Base-by-base conservation (phyloP, 192 early-diverging fungal species). In the Entomortierella chlamydospora region DNA sequence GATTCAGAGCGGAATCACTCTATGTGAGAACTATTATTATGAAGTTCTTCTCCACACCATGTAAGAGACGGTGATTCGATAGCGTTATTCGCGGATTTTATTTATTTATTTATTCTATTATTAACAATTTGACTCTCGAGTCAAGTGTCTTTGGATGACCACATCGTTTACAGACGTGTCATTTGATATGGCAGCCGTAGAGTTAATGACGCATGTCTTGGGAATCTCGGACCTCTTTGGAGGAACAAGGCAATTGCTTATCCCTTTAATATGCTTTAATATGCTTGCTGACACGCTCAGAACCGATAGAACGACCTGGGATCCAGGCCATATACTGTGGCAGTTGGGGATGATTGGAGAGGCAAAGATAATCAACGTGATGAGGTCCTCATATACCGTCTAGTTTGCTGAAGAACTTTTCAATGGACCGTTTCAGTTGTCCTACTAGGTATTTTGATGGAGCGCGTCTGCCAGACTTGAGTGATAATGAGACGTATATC, bases 381-480 rank as follows among this genome's bases (percentile, higher is more conserved):
- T 73, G 72, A 25, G 64, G 64, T 7, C 72, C 72, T 63, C 72
- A 65, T 22, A 31, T 30, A 15, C 64, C 33, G 50, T 73, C 64
- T 26, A 61, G 22, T 22, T 43, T 31, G n/a, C 22, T 3, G 50
- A 64, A 73, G 56, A 64, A 73, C 26, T 11, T 20, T 22, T 29
- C 31, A 20, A 73, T 50, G 9, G 33, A 53, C 63, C 71, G 65
- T 39, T 73, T 56, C 49, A 73, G 26, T 26, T 73, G 63, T 23
- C 57, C 62, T 43, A 22, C 33, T 5, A 73, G 63, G 17, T 30
- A 56, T 12, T 56, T 61, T 13, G 62, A 57, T n/a, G 63, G 71
- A 9, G n/a, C n/a, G 71, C 71, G 34, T 73, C 63, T n/a, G 71
- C 71, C 53, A 62, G 71, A 47, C n/a, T 73, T 73, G 71, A 73